These are phyloP conservation scores for Borovskyia barvae DNA, from an alignment of 208 protist species.

Conservation along the genomic window DNA sequence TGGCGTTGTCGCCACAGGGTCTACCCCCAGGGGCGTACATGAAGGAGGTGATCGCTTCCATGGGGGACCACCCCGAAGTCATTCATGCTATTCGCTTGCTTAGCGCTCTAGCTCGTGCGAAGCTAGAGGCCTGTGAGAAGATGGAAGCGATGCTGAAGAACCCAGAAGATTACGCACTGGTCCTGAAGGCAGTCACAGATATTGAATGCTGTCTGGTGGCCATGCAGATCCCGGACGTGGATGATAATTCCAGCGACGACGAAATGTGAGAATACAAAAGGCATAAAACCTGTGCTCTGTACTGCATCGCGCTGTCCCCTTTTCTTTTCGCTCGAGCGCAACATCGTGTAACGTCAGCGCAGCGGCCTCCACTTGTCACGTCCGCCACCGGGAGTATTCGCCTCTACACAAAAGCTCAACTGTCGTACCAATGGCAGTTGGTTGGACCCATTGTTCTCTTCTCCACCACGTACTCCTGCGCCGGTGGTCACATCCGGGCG, in stretches of 20 bases:
- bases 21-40: slow-evolving; percentile 77
- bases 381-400: no score
- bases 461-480: no score
- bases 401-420: no score
- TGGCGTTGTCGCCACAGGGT: slow-evolving; percentile 64
- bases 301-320: no score
- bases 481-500: no score
- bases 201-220: slow-evolving; percentile 85
- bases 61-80: slow-evolving; percentile 53
- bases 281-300: no score
- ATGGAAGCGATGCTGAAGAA: slow-evolving; percentile 43
- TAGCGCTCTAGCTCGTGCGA: slow-evolving; percentile 32
- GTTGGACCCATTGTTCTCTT: no score
- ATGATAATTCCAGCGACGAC: slow-evolving; percentile 8
- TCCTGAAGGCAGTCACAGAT: slow-evolving; percentile 86
- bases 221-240: slow-evolving; percentile 35
- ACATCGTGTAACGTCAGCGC: no score
- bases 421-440: no score
- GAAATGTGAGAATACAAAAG: no score
- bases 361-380: no score
- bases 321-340: no score
- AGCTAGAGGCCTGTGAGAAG: slow-evolving; percentile 62
- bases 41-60: slow-evolving; percentile 76
- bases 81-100: slow-evolving; percentile 51
- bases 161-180: slow-evolving; percentile 81